These are phyloP conservation scores for Globisporangium orthogonon DNA, from an alignment of 352 stramenopile species.

Conservation along the genomic window DNA sequence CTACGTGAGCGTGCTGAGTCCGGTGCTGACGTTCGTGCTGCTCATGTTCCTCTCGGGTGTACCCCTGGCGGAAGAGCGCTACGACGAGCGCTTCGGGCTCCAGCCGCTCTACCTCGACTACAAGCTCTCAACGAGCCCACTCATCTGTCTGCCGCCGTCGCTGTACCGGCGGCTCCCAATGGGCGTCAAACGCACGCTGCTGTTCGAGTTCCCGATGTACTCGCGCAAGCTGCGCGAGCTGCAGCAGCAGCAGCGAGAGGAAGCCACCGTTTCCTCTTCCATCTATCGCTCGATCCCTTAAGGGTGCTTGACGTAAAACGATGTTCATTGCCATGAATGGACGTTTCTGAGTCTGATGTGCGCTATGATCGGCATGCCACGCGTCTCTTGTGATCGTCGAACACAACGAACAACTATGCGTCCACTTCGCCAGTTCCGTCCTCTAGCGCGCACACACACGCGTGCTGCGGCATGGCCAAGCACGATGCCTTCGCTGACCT, in stretches of 20 bases:
- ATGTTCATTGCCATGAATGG: neutral
- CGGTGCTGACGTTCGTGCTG: slow-evolving; percentile 48
- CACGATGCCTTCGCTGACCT: neutral
- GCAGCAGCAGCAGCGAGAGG: slow-evolving; percentile 9
- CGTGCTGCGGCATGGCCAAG: too few species aligned
- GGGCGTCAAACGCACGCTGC: slow-evolving; percentile 34
- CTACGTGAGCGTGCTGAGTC: slow-evolving; percentile 40
- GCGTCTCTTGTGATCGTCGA: too few species aligned
- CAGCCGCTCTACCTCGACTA: slow-evolving; percentile 55
- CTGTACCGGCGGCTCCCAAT: slow-evolving; percentile 32
- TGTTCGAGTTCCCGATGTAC: slow-evolving; percentile 51
- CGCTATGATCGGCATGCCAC: too few species aligned
- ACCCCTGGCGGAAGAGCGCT: slow-evolving; percentile 54
- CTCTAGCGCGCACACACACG: too few species aligned
- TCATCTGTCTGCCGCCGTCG: slow-evolving; percentile 42
- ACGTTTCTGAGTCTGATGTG: too few species aligned
- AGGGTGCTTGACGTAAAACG: neutral
- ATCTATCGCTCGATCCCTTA: slow-evolving; percentile 28
- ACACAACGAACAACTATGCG: too few species aligned
- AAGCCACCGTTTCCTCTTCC: slow-evolving; percentile 1
- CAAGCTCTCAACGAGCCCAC: slow-evolving; percentile 51
- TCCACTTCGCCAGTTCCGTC: too few species aligned
- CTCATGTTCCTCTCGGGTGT: slow-evolving; percentile 67
- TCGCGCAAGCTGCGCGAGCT: slow-evolving; percentile 38
- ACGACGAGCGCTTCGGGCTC: slow-evolving; percentile 54